These are phyloP conservation scores for Cryptococcus sp. DNA, from an alignment of 1,284 basidiomycete genomes.

Conservation along the genomic window DNA sequence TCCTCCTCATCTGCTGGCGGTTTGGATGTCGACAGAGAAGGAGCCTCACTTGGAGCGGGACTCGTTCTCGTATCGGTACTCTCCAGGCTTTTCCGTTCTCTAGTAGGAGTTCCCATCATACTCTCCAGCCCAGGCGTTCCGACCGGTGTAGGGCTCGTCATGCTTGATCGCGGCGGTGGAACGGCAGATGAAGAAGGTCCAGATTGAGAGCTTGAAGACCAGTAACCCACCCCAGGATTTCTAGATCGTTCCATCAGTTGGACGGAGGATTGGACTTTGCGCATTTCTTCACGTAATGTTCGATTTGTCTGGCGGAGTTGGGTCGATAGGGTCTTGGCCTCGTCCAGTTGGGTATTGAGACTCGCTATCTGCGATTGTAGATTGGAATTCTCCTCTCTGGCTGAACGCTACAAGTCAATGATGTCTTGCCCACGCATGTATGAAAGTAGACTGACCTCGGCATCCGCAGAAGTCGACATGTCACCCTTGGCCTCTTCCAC, in stretches of 20 bases:
- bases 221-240: constrained; percentile 89
- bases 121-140: too few relatives aligned
- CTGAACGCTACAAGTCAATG: constrained; percentile 32
- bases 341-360: constrained; percentile 46
- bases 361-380: constrained; percentile 35
- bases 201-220: constrained; percentile 51
- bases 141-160: constrained; percentile 13
- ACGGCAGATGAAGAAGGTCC: constrained; percentile 4
- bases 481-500: constrained; percentile 55
- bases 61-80: constrained; percentile 3
- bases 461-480: constrained; percentile 40
- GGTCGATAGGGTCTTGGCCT: constrained; percentile 31
- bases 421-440: neutral
- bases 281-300: constrained; percentile 82
- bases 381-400: constrained; percentile 45
- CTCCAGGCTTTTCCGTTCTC: constrained; percentile 44
- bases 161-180: constrained; percentile 8
- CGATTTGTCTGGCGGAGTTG: constrained; percentile 57
- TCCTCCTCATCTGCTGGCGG: constrained; percentile 77
- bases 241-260: constrained; percentile 82
- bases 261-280: constrained; percentile 86
- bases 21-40: too few relatives aligned
- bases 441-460: constrained; percentile 42
- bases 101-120: constrained; percentile 51
- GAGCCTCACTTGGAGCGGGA: too few relatives aligned